Evolutionary conservation across 2,329 filamentous ascomycete species (phyloP), one percentile per base, ranked within the genome.

Genomic region (Aurifilum marmelostoma): DNA sequence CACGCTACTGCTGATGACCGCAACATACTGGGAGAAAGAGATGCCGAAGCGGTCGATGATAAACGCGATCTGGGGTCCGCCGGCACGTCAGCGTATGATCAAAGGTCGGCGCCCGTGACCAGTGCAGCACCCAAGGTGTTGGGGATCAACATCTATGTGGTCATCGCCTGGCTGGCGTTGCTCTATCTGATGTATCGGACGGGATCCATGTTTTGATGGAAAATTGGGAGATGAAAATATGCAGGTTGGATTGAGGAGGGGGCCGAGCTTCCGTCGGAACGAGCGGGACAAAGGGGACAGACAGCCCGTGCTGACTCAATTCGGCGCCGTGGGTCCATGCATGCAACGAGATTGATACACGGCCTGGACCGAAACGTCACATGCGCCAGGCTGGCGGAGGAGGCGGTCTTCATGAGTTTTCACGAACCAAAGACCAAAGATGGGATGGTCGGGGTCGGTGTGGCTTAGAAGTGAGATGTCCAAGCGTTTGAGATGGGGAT

Each of bases 181-280:
- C n/a, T 69, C 27, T 69, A 69, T 37, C 32, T 69, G 16, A 69
- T 69, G 67, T 69, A 63, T 27, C 65, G 47, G 59, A 69, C 67
- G 24, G 67, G 67, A 8, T 69, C 67, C 12, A 37, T 69, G 63
- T 68, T 67, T 47, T 68, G 37, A 60, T 16, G 1, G 29, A 21
- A 7, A n/a, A 14, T 14, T 9, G 12, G 50, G 29, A n/a, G 32
- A 37, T 12, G 24, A 32, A 54, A 29, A 7, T 12, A n/a, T 37
- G 56, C 32, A 37, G 32, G 8, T 14, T 21, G 18, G 56, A 18
- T 21, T 37, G 32, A 21, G 56, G 32, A 14, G 32, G 5, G 2
- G 37, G 12, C 11, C 27, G 11, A n/a, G 24, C 24, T 59, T 59
- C 27, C 16, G 29, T n/a, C 56, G 56, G 56, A 37, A 59, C 9